Evolutionary conservation across 805 yeast genomes (phyloP), one percentile per base, ranked within the genome.

Genomic region (Metschnikowia bowlesiae): DNA sequence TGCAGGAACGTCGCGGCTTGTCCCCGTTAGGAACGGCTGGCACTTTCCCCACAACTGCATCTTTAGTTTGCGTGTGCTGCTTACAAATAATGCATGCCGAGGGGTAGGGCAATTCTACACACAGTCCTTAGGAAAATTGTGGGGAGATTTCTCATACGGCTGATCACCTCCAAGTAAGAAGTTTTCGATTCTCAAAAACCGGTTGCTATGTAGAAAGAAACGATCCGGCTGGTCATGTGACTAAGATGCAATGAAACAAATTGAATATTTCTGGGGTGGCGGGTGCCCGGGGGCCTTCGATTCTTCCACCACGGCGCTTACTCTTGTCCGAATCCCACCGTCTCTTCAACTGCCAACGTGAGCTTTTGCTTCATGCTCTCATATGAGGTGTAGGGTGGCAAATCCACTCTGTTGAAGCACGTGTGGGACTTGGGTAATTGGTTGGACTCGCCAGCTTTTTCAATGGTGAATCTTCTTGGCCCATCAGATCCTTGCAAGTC

Each of bases 401-500:
- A 79, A 74, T 94, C 99, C 48, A 94, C 97, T 74, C 99, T 87
- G 75, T 94, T 94, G 82, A 94, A 94, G 79, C 99, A 92, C 2
- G 99, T 94, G 68, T 94, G 99, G 8, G 97, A 89, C 70, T 94
- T 94, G 41, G 99, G 99, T 62, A 94, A 74, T 73, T 91, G 97
- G 63, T 83, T 85, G 33, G 86, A 64, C 67, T 92, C 98, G 51
- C 99, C 99, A 8, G 98, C 98, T 69, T 91, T 91, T 69, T 94
- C 99, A 67, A 94, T 92, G 6, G 99, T 94, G 70, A 94, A 94
- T 67, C 98, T 83, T 79, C 99, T 87, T 48, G 99, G 99, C 51
- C 99, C 99, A 73, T 94, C 99, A 26, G 96, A 87, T 58, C 99
- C 99, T 73, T 94, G 99, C 62, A 94, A 78, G 71, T 94, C 99